These are phyloP conservation scores for Gynochthodes officinalis DNA, from an alignment of 257 asterid species.

Conservation along the genomic window DNA sequence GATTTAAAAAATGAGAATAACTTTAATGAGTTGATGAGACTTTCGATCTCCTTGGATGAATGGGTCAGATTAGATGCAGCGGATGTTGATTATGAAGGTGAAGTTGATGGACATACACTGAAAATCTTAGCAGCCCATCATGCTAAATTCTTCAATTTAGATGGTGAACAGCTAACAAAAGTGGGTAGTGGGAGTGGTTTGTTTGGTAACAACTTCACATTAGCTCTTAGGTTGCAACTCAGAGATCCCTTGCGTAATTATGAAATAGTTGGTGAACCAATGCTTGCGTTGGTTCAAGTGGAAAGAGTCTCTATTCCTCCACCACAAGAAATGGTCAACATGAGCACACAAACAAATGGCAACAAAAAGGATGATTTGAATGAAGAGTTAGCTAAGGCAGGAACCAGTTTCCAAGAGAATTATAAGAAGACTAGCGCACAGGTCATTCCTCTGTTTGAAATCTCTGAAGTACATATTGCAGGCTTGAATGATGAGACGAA, in stretches of 20 bases:
- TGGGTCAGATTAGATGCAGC: constrained; percentile 54
- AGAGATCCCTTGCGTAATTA: constrained; percentile 71
- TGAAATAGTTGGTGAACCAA: constrained; percentile 62
- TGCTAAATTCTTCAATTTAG: constrained; percentile 27
- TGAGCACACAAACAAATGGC: constrained; percentile 18
- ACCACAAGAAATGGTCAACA: constrained; percentile 10
- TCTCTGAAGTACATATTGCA: constrained; percentile 52
- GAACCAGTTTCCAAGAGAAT: constrained; percentile 20
- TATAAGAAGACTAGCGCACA: constrained; percentile 8
- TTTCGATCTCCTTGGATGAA: constrained; percentile 51
- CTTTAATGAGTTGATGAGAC: constrained; percentile 38
- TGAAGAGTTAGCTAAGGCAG: constrained; percentile 18
- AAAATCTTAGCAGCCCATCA: constrained; percentile 38
- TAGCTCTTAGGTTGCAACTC: constrained; percentile 71
- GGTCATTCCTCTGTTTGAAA: constrained; percentile 38
- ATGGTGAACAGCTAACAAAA: neutral
- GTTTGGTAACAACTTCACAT: constrained; percentile 35
- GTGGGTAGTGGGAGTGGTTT: constrained; percentile 21
- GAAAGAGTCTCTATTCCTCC: constrained; percentile 31
- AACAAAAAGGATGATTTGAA: constrained; percentile 16
- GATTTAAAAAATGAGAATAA: constrained; percentile 22
- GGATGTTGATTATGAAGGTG: constrained; percentile 22
- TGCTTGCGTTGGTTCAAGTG: constrained; percentile 63
- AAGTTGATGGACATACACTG: constrained; percentile 27
- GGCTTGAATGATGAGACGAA: constrained; percentile 44